Base-by-base conservation (phyloP, 345 rosid genomes). In the Raphanus raphanistrum region DNA sequence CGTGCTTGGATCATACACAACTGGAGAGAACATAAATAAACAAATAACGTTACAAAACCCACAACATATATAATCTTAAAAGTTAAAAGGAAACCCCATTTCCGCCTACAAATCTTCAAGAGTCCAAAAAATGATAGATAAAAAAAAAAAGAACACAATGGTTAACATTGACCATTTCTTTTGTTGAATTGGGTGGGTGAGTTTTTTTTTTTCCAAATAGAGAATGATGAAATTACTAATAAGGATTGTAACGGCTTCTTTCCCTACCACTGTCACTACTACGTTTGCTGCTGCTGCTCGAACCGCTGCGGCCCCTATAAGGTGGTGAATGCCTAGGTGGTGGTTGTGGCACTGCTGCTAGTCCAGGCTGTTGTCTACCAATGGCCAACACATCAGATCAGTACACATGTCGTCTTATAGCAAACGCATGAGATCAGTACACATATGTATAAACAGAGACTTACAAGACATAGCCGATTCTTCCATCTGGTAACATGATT, bases 381-480 rank as follows among this genome's bases (percentile, higher is more conserved):
- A 41, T 59, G 6, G 17, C 63, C 59, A 76, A 62, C 16, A 71
- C 9, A 68, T 26, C 45, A 55, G 11, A 28, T 57, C 64, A 57
- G 55, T 21, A 55, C 50, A 70, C 10, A 8, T 62, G n/a, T n/a
- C n/a, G 16, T 45, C 65, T 21, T 63, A 4, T 8, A 69, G 17
- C 26, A 27, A 41, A 60, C n/a, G 15, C 62, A 32, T 12, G 26
- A 33, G 77, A 17, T 29, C 27, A 25, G 16, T 32, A 32, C 8
- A 27, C 8, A 17, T 4, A 5, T 31, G 54, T 61, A 68, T 36
- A 5, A 13, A 0, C 54, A 55, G 43, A 48, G 71, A 79, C 98
- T 90, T 78, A 94, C 98, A 92, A 80, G 73, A 90, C 97, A 45
- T 94, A 92, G 85, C 97, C 98, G 36, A 94, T 84, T 81, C 97